phyloP scores from a whole-genome alignment of 164 flowering plant genomes.

The Chimonanthus salicifolius region DNA sequence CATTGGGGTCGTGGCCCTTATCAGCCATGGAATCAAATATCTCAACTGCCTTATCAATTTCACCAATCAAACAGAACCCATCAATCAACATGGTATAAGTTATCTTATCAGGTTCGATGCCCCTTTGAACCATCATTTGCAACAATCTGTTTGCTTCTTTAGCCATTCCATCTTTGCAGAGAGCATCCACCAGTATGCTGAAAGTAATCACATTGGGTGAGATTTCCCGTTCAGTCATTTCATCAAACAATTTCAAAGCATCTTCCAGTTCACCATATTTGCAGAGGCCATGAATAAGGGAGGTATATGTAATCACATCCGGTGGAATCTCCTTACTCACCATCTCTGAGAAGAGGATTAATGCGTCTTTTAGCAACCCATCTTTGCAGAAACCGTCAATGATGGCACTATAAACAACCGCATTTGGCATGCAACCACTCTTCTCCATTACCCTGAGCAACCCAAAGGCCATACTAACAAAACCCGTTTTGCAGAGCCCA shows the following conservation, averaged over 20 bases:
- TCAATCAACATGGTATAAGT: background rate
- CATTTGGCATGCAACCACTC: background rate
- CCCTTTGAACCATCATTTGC: background rate
- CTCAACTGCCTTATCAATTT: background rate
- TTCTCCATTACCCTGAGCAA: background rate
- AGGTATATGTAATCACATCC: constrained; percentile 3
- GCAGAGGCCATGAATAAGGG: background rate
- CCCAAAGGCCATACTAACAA: background rate
- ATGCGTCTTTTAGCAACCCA: background rate
- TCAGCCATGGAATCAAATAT: background rate
- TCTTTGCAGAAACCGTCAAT: background rate
- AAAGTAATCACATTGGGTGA: background rate
- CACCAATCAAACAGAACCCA: background rate
- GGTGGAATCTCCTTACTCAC: background rate
- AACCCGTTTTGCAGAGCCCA: background rate
- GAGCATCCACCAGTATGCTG: constrained; percentile 4
- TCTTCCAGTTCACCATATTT: no score
- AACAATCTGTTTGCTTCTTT: background rate
- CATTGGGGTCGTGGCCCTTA: background rate
- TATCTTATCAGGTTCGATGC: background rate
- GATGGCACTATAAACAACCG: background rate
- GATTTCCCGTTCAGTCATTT: background rate
- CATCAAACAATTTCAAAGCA: background rate
- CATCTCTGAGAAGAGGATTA: background rate
- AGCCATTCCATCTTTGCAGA: constrained; percentile 1